Evolutionary conservation across 257 asterid genomes (phyloP).

Genomic region (Misopates orontium): DNA sequence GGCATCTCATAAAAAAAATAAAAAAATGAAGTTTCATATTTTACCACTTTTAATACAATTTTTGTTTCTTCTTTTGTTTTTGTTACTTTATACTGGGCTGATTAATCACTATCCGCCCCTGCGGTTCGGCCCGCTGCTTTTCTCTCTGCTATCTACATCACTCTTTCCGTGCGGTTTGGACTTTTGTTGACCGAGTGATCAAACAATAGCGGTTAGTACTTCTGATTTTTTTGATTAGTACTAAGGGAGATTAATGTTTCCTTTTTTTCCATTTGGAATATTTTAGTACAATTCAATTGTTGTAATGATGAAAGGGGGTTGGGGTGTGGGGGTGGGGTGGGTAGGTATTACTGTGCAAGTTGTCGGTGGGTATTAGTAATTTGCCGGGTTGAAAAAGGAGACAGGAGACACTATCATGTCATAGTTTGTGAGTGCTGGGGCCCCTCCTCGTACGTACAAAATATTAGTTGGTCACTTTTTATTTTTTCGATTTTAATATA

Average conservation of each 20-base stretch:
- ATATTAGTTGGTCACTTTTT: neutral
- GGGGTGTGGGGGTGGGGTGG: neutral
- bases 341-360: conserved; percentile 13
- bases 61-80: neutral
- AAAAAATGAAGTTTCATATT: neutral
- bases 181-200: conserved; percentile 17
- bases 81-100: conserved; percentile 18
- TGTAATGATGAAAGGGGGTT: conserved; percentile 1
- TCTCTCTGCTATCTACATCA: conserved; percentile 37
- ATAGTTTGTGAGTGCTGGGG: conserved; percentile 19
- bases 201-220: neutral
- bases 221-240: too few relatives aligned
- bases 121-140: conserved; percentile 33
- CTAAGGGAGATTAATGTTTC: too few relatives aligned
- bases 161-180: conserved; percentile 41
- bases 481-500: neutral
- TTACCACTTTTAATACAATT: neutral
- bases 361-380: conserved; percentile 35
- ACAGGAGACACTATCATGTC: conserved; percentile 35
- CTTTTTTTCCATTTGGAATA: too few relatives aligned
- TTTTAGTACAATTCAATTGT: neutral
- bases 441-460: conserved; percentile 23
- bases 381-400: conserved; percentile 38
- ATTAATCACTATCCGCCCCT: conserved; percentile 40
- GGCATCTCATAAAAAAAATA: too few relatives aligned